Conservation (phyloP, 225 moss, liverwort and hornwort genomes). For the Physcomitrium patens region DNA sequence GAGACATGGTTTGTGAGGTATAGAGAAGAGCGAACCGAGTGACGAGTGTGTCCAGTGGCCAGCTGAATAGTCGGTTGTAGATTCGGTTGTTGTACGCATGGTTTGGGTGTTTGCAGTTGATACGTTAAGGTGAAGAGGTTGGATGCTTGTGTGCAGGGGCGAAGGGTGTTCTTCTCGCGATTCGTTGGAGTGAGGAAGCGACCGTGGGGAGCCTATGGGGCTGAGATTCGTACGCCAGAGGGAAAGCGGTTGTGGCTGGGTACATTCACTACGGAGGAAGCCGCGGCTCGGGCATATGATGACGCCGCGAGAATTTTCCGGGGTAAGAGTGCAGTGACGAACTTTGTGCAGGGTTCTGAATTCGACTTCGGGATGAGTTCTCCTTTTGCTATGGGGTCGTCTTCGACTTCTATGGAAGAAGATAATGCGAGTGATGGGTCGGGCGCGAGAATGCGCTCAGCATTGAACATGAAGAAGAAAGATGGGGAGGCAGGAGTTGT, state of each 20-base stretch:
- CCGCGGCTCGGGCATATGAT: slow-evolving; percentile 93
- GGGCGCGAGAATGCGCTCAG: slow-evolving; percentile 61
- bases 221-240: slow-evolving; percentile 97
- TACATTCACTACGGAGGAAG: slow-evolving; percentile 99
- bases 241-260: slow-evolving; percentile 94
- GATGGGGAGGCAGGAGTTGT: slow-evolving; percentile 47
- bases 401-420: slow-evolving; percentile 52
- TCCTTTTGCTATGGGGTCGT: slow-evolving; percentile 51
- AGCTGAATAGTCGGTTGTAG: neutral
- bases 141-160: slow-evolving; percentile 51
- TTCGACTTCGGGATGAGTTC: slow-evolving; percentile 55
- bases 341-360: slow-evolving; percentile 71
- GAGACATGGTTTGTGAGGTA: neutral
- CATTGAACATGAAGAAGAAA: slow-evolving; percentile 51
- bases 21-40: neutral
- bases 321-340: slow-evolving; percentile 94
- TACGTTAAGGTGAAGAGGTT: neutral
- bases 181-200: slow-evolving; percentile 97
- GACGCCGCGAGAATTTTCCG: slow-evolving; percentile 91
- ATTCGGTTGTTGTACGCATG: neutral
- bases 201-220: slow-evolving; percentile 99
- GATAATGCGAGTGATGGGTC: slow-evolving; percentile 44
- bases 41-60: neutral
- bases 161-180: slow-evolving; percentile 87
- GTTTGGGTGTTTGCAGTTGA: neutral